Evolutionary conservation across 2,329 filamentous ascomycete species (phyloP), one percentile per base, ranked within the genome.

Genomic region (Leptosphaerulina australis): DNA sequence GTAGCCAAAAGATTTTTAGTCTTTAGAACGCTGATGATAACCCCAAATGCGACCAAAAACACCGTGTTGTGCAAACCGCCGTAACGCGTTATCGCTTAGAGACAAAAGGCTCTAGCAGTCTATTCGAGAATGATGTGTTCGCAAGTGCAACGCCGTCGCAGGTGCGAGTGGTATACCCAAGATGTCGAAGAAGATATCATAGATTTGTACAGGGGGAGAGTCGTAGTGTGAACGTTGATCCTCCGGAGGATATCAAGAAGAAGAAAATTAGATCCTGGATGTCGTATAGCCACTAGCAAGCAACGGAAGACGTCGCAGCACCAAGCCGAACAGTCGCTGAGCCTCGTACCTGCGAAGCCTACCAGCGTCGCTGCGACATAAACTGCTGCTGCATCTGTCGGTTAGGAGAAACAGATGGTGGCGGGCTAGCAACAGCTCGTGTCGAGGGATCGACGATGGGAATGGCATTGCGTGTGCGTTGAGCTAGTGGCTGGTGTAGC

Each of bases 371-470:
- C 41, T 51, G 41, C 54, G 68, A 59, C 63, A 71, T 68, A 66
- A 76, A 77, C 70, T 80, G 77, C 66, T 82, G 79, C 70, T 79
- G 76, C 70, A 82, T 79, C 77, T 86, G 84, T 61, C 84, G 80
- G 70, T 78, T 82, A 52, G 85, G 84, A 47, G 84, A 86, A 68
- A 87, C 81, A 59, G 83, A 85, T 56, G 87, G 87, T 20, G 93
- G 91, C 62, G 93, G 93, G 78, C 91, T 96, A 48, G 91, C 87
- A 80, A 97, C 88, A 68, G 91, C 86, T 69, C 94, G 91, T 49
- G 93, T 97, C 63, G 84, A 89, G 45, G 94, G 94, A 81, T 99
- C 96, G 76, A 97, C 90, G 73, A 99, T 99, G 52, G 93, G 93
- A 62, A 97, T 97, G 68, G 94, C 91, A 74, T 97, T 97, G 75